Base-by-base conservation (phyloP, 1,139 yeast species). In the Kluyveromyces sp. region DNA sequence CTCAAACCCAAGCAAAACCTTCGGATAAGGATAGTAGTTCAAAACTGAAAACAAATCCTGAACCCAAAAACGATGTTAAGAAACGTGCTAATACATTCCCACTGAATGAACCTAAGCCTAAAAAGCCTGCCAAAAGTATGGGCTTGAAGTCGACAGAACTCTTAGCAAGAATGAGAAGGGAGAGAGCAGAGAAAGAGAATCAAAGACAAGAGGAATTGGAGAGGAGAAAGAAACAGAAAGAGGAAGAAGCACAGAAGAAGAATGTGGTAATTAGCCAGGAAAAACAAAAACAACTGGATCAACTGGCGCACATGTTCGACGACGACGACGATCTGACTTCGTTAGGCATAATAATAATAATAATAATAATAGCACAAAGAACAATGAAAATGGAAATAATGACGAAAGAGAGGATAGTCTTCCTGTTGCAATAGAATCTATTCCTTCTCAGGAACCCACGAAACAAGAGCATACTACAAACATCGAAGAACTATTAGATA, bases 71-170 rank as follows among this genome's bases (percentile, higher is more conserved):
- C 26, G 53, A 54, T 3, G 49, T 8, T n/a, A 40, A 41, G 40
- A 42, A 41, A 26, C 34, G 36, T 7, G 15, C 44, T 15, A 34
- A 31, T 10, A 45, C 39, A 3, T 34, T 34, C 28, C 43, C 43
- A 3, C 39, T n/a, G 39, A 30, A 25, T 41, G 40, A 15, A 3
- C 30, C 43, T 3, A 42, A 35, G 40, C 41, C 38, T 7, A 35
- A 38, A 5, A 49, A 46, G 33, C 32, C 21, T 34, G 38, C 37
- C 37, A 48, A 41, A 48, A 54, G 49, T 10, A 54, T 49, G 42
- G 64, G 64, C 1, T 52, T 64, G 30, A 57, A 58, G 43, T 62
- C 67, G 1, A 64, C 65, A 2, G 64, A 54, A 4, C 45, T 64
- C 4, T 53, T 63, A 33, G 65, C 60, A 1, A 59, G 54, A 42